Evolutionary conservation across 1,284 basidiomycete species (phyloP).

Genomic region (Naganishia sp.): DNA sequence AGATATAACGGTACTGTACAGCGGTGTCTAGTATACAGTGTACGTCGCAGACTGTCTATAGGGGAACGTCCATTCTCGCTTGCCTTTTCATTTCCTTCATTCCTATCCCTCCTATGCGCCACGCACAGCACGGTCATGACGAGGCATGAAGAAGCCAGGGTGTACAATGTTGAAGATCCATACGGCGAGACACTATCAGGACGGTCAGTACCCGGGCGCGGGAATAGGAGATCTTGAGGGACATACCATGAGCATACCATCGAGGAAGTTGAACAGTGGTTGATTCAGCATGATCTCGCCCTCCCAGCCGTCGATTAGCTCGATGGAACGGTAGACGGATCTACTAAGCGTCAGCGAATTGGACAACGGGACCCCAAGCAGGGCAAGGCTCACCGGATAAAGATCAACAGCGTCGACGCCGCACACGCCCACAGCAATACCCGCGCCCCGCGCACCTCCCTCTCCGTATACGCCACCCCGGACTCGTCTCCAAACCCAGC

Average conservation of each 20-base stretch:
- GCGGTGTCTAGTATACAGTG: no score
- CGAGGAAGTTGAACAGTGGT: slow-evolving; percentile 44
- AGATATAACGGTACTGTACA: not conserved
- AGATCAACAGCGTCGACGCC: slow-evolving; percentile 42
- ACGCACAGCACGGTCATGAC: slow-evolving; percentile 1
- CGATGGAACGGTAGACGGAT: slow-evolving; percentile 50
- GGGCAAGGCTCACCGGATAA: slow-evolving; percentile 40
- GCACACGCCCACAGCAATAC: slow-evolving; percentile 33
- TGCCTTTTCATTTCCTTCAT: not conserved
- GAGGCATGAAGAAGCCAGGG: slow-evolving; percentile 22
- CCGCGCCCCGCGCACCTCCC: slow-evolving; percentile 21
- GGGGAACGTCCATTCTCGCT: not conserved
- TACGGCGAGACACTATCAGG: slow-evolving; percentile 8
- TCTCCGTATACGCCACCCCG: slow-evolving; percentile 2
- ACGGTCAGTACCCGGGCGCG: not conserved
- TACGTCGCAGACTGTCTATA: no score
- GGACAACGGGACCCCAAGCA: not conserved
- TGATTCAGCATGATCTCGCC: slow-evolving; percentile 47
- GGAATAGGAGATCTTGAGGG: not conserved
- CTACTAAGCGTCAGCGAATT: slow-evolving; percentile 30
- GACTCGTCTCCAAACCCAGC: not conserved
- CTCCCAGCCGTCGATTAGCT: slow-evolving; percentile 48
- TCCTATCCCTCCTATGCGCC: not conserved
- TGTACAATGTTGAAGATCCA: slow-evolving; percentile 31
- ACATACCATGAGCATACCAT: slow-evolving; percentile 43